Evolutionary conservation across 1,284 basidiomycete genomes (phyloP), one percentile per base, ranked within the genome.

Genomic region (Sporisorium graminicola): DNA sequence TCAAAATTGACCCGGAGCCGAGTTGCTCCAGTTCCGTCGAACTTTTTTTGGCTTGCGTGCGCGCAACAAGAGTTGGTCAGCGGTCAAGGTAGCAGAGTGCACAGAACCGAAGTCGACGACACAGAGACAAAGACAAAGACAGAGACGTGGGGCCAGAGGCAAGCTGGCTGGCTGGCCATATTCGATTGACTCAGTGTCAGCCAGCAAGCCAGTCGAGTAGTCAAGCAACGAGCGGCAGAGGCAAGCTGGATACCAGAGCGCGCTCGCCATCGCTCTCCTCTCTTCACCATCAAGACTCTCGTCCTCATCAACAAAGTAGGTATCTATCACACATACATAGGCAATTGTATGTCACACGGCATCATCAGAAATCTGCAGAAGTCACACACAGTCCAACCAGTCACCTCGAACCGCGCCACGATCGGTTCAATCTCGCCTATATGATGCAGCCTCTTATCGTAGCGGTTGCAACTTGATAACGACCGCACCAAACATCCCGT

Each of bases 271-370:
- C 70, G 14, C 16, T 20, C 61, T 65, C 62, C 50, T 59, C 49
- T 74, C 71, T 58, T 74, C 65, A 69, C 65, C 71, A 74, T 74
- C 71, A 74, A 74, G 65, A 74, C 57, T 55, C 51, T 61, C 65
- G 52, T 55, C 65, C 65, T 58, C 27, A 37, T 42, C 59, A 62
- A 56, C 60, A 74, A 62, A 68, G 71, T 69, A 74, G 71, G 71
- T 74, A 74, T 65, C 55, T 7, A 46, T 43, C 29, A 14, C 24
- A 50, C 55, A 62, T 42, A 62, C 47, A 46, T 50, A 55, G 35
- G 47, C 59, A 58, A 6, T 50, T 33, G 54, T 65, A 65, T 46
- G 59, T 65, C 8, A 20, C 5, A 54, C 14, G 42, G 31, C 31
- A 54, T 54, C 47, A 44, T 26, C 52, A 31, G 37, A 61, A 60